A percentile compares a stretch with the other conserved stretches of the same genome.
These are phyloP conservation scores for Boletus edulis DNA, from an alignment of 768 basidiomycete species.

Conservation along the genomic window DNA sequence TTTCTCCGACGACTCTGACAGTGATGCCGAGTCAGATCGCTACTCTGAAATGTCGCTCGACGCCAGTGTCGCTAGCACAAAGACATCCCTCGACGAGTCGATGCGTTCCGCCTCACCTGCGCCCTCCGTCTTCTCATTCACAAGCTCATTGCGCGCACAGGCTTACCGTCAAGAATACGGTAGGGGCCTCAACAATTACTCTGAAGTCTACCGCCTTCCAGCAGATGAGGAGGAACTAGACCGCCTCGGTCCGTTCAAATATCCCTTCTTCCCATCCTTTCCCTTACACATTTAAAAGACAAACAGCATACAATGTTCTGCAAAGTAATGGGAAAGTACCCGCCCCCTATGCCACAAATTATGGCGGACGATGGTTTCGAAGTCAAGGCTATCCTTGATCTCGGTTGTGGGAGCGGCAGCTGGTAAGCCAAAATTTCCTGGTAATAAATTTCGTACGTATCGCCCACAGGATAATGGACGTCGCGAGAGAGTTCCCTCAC, in stretches of 20 bases:
- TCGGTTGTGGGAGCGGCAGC: conserved; percentile 77
- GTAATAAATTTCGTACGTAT: conserved; percentile 6
- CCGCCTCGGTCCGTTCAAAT: conserved; percentile 52
- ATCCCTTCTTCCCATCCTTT: conserved; percentile 1
- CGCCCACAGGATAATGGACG: conserved; percentile 64
- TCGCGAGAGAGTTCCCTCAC: conserved; percentile 70
- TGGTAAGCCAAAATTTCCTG: conserved; percentile 46
- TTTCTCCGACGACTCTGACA: conserved; percentile 42
- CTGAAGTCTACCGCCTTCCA: conserved; percentile 74
- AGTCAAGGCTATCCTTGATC: conserved; percentile 63
- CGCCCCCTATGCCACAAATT: conserved; percentile 52
- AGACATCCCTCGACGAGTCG: conserved; percentile 57
- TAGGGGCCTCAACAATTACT: conserved; percentile 70
- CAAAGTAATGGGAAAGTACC: conserved; percentile 66
- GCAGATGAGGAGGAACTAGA: conserved; percentile 77
- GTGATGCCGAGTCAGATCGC: conserved; percentile 43
- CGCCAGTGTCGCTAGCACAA: conserved; percentile 43
- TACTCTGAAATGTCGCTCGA: conserved; percentile 43
- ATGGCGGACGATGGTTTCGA: conserved; percentile 60
- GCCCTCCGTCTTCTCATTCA: conserved; percentile 69
- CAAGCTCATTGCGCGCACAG: conserved; percentile 57
- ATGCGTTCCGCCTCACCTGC: conserved; percentile 65
- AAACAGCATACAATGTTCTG: conserved; percentile 66
- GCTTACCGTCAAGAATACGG: conserved; percentile 68
- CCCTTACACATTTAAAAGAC: conserved; percentile 40